phyloP scores from a whole-genome alignment of 352 stramenopile species.

The Phytophthora constricta region DNA sequence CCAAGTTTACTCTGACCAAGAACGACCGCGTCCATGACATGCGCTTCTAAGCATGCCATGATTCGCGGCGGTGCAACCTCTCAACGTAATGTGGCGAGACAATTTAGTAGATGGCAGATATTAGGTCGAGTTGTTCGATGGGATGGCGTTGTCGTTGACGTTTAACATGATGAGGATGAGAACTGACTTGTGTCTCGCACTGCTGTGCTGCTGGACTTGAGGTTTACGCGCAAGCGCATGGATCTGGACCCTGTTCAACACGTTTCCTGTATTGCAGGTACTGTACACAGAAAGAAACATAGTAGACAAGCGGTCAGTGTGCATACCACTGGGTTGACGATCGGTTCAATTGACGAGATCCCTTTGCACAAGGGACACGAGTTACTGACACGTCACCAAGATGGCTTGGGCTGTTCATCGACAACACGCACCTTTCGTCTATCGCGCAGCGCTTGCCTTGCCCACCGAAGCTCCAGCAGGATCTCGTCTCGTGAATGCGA shows the following conservation, averaged over 20 bases:
- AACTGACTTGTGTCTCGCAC: too few species aligned
- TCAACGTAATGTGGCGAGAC: neutral
- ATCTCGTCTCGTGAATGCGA: slow-evolving; percentile 60
- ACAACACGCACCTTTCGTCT: slow-evolving; percentile 45
- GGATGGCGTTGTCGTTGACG: slow-evolving; percentile 17
- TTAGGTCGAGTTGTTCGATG: slow-evolving; percentile 15
- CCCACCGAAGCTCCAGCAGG: slow-evolving; percentile 62
- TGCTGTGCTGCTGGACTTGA: too few species aligned
- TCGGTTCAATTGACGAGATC: slow-evolving; percentile 7
- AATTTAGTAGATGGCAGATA: slow-evolving; percentile 11
- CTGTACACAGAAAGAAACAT: slow-evolving; percentile 21
- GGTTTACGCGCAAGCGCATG: slow-evolving; percentile 22
- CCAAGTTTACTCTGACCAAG: slow-evolving; percentile 94
- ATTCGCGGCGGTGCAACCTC: neutral
- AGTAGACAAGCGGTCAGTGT: slow-evolving; percentile 21
- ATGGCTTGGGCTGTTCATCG: too few species aligned
- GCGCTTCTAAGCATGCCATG: slow-evolving; percentile 91
- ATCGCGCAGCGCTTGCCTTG: slow-evolving; percentile 50
- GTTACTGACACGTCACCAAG: neutral
- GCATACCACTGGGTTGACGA: slow-evolving; percentile 1
- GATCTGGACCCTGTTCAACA: slow-evolving; percentile 13
- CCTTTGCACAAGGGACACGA: slow-evolving; percentile 6
- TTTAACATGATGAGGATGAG: slow-evolving; percentile 23
- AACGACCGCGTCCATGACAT: slow-evolving; percentile 96
- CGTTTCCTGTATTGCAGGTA: slow-evolving; percentile 44